phyloP scores from a whole-genome alignment of 208 protist genomes.

The Leishmania major region DNA sequence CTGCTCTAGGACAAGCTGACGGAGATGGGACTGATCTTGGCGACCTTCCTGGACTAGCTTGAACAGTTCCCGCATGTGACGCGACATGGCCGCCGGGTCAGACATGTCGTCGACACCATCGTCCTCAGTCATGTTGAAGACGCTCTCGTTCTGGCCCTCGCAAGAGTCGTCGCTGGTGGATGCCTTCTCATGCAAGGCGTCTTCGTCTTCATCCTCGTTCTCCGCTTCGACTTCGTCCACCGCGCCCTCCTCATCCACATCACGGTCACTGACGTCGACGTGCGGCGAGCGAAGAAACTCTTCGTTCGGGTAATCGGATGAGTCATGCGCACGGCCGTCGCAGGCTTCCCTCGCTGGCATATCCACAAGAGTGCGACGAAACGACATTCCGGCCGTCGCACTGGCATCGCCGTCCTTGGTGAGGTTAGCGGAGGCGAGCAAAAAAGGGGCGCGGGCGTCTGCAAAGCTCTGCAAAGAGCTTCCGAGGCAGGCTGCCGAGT shows the following conservation, averaged over 20 bases:
- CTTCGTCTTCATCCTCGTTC: constrained; percentile 32
- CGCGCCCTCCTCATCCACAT: constrained; percentile 21
- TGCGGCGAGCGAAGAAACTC: background rate
- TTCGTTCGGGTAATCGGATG: background rate
- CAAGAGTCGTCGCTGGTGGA: constrained; percentile 32
- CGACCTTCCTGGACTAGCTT: constrained; percentile 43
- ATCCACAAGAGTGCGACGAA: constrained; percentile 23
- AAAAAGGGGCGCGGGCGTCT: background rate
- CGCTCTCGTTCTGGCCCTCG: constrained; percentile 48
- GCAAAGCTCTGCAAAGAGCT: constrained; percentile 21
- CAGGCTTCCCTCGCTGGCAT: constrained; percentile 15
- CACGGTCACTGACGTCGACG: background rate
- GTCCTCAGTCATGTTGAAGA: constrained; percentile 42
- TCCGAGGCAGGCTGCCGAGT: background rate
- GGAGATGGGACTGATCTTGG: constrained; percentile 33
- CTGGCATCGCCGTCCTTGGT: constrained; percentile 12
- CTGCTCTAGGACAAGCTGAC: constrained; percentile 33
- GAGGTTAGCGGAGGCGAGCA: background rate
- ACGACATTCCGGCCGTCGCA: constrained; percentile 15
- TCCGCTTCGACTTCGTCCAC: constrained; percentile 26
- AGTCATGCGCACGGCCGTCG: background rate
- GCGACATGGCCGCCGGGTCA: constrained; percentile 25
- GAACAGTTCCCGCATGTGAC: constrained; percentile 42
- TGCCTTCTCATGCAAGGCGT: constrained; percentile 20
- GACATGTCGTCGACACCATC: constrained; percentile 34